Evolutionary conservation across 495 filamentous ascomycete species (phyloP).

Genomic region (Entonaema liquescens): DNA sequence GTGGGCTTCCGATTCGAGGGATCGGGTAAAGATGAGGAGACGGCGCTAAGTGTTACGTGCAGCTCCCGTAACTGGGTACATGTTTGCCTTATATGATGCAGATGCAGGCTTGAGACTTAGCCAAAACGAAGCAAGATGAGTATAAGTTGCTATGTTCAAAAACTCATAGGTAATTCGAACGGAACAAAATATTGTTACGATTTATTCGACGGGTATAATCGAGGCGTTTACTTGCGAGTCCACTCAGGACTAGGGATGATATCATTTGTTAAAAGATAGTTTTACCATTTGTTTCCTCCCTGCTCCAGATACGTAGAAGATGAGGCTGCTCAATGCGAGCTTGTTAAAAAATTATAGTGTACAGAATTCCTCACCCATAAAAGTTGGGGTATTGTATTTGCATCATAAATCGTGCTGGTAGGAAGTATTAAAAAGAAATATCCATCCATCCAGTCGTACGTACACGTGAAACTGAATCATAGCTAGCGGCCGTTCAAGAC

Average conservation of each 20-base stretch:
- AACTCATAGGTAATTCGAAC: neutral
- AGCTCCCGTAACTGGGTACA: neutral
- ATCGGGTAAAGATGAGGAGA: neutral
- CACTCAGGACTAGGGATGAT: neutral
- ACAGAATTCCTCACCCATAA: slow-evolving; percentile 29
- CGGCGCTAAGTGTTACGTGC: neutral
- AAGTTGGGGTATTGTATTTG: slow-evolving; percentile 26
- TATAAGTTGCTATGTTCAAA: neutral
- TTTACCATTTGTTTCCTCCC: neutral
- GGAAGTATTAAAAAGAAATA: slow-evolving; percentile 21
- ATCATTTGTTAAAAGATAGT: neutral
- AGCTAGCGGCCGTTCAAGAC: slow-evolving; percentile 38
- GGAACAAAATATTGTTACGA: neutral
- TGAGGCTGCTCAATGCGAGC: slow-evolving; percentile 1
- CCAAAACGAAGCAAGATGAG: neutral
- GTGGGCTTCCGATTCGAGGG: neutral
- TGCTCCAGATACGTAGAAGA: neutral
- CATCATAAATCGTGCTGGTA: slow-evolving; percentile 37
- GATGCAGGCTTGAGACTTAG: neutral
- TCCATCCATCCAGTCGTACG: slow-evolving; percentile 32
- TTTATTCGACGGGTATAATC: neutral
- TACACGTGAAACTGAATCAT: slow-evolving; percentile 23
- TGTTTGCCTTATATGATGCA: neutral
- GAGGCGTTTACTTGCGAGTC: neutral
- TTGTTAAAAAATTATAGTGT: slow-evolving; percentile 26